phyloP scores from a whole-genome alignment of 2,329 filamentous ascomycete genomes.

The Pseudocercospora fijiensis region DNA sequence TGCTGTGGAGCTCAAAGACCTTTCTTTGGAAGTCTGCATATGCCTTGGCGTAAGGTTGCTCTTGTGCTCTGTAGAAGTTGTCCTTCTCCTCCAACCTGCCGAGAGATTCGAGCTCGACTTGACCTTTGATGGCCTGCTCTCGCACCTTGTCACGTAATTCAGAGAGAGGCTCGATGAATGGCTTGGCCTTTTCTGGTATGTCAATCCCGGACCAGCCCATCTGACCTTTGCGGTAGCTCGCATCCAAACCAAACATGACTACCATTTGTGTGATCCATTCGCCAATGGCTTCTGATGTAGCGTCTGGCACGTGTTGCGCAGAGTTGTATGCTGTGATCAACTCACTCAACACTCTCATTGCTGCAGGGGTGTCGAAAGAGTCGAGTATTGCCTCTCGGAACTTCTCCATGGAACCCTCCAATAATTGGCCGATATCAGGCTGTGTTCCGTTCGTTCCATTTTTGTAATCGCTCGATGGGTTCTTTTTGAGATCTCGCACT shows the following conservation, averaged over 20 bases:
- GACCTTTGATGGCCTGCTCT: conserved; percentile 53
- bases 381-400: conserved; percentile 69
- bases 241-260: conserved; percentile 78
- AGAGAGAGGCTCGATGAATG: conserved; percentile 61
- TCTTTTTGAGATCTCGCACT: conserved; percentile 49
- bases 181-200: conserved; percentile 59
- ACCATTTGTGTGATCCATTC: conserved; percentile 81
- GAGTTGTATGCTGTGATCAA: conserved; percentile 76
- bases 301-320: conserved; percentile 47
- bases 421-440: conserved; percentile 44
- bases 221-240: conserved; percentile 45
- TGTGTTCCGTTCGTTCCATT: conserved; percentile 37
- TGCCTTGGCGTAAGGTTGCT: conserved; percentile 50
- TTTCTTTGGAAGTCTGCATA: conserved; percentile 59
- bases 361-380: conserved; percentile 82
- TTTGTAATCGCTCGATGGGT: conserved; percentile 20
- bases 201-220: conserved; percentile 67
- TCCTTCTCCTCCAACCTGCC: conserved; percentile 30
- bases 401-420: conserved; percentile 57
- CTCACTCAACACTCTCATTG: conserved; percentile 74
- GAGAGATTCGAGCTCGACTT: conserved; percentile 39
- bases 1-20: conserved; percentile 54
- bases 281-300: conserved; percentile 58
- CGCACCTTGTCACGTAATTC: conserved; percentile 59
- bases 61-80: conserved; percentile 27